These are phyloP conservation scores for Acorus gramineus DNA, from an alignment of 106 monocot species.

Conservation along the genomic window DNA sequence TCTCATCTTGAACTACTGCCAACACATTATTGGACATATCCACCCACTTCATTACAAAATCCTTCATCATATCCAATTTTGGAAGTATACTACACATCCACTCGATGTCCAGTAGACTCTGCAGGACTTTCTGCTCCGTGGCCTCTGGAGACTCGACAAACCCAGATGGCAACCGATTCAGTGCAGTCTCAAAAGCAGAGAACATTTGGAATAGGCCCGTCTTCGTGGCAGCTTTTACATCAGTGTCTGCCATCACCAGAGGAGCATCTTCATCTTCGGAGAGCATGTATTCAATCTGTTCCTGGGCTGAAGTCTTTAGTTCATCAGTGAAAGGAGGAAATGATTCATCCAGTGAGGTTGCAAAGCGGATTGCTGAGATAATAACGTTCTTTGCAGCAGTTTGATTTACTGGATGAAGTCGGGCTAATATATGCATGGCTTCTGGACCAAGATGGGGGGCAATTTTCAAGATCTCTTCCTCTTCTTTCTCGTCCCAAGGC, in stretches of 20 bases:
- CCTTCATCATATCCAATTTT: slow-evolving; percentile 76
- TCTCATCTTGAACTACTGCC: slow-evolving; percentile 34
- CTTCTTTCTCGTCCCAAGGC: slow-evolving; percentile 93
- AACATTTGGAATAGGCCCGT: slow-evolving; percentile 46
- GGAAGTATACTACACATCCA: slow-evolving; percentile 63
- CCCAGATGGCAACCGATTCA: slow-evolving; percentile 20
- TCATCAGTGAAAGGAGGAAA: slow-evolving; percentile 65
- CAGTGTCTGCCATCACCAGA: slow-evolving; percentile 47
- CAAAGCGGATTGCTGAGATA: slow-evolving; percentile 78
- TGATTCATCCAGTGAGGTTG: slow-evolving; percentile 29
- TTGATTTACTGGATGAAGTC: slow-evolving; percentile 46
- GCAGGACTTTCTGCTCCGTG: slow-evolving; percentile 46
- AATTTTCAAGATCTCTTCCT: slow-evolving; percentile 71
- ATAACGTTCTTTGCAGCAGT: slow-evolving; percentile 71
- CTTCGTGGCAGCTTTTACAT: slow-evolving; percentile 45
- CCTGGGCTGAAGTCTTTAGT: slow-evolving; percentile 82
- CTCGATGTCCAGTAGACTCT: slow-evolving; percentile 52
- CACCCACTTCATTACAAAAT: slow-evolving; percentile 55
- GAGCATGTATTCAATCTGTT: slow-evolving; percentile 92
- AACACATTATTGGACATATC: slow-evolving; percentile 46
- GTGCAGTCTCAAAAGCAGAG: slow-evolving; percentile 33
- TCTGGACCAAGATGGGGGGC: slow-evolving; percentile 42
- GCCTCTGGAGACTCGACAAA: slow-evolving; percentile 27
- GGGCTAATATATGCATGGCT: slow-evolving; percentile 39
- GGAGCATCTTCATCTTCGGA: slow-evolving; percentile 66